Base-by-base conservation (phyloP, 1,284 basidiomycete genomes). In the Taiwanofungus camphoratus region DNA sequence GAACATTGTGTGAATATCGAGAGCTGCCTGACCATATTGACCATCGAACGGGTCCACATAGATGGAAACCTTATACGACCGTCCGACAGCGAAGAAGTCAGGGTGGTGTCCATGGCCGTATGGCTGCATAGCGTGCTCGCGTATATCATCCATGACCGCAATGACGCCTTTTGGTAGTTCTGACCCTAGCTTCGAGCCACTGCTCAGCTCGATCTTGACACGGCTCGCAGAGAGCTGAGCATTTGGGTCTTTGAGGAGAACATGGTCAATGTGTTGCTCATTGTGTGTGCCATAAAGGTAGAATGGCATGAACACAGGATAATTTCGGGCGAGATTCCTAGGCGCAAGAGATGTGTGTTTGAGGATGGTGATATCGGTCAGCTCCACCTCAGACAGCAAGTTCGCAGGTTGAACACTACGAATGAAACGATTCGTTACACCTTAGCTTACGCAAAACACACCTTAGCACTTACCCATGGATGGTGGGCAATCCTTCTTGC, bases 181-280 rank as follows among this genome's bases (percentile, higher is more conserved):
- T 7, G 11, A 9, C 8, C 7, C 16, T 9, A 33, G 31, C 9
- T 18, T 9, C 9, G 11, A 7, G 11, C 4, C 11, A 5, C 20
- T 15, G 21, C 20, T 37, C 4, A 39, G 16, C 11, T 51, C 38
- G 29, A 66, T 44, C 18, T 43, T 42, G 37, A 70, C 59, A 19
- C 57, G 41, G 21, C 56, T 58, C 5, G 67, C 54, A 11, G 53
- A 54, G 12, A 72, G 49, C 49, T 71, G 70, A 13, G 59, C 58
- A 46, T 71, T 73, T 18, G 68, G 68, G 2, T 63, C 60, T 12
- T 51, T 51, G 19, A 67, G 49, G 20, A 70, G 61, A 33, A 64
- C 53, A 49, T 72, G 70, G 27, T 70, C 69, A 40, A 72, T 58
- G 54, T 70, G 64, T 34, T 44, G 44, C 36, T 68, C 54, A 13